Evolutionary conservation across 2,329 filamentous ascomycete species (phyloP).

Genomic region (Beauveria brongniartii): DNA sequence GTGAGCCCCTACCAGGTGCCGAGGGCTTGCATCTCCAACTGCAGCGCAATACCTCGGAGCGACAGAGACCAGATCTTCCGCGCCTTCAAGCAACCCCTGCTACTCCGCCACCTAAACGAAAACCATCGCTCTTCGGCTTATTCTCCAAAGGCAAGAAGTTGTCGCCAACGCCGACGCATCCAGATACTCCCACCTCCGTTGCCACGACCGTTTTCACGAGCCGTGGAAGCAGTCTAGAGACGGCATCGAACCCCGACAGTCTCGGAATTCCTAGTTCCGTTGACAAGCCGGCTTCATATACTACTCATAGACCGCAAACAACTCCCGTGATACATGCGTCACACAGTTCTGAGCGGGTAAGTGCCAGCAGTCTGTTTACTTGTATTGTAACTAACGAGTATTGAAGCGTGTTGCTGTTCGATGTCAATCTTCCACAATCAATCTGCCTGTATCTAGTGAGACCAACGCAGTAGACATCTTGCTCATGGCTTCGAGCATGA

Average conservation of each 20-base stretch:
- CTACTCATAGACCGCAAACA: background rate
- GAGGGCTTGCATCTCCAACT: conserved; percentile 39
- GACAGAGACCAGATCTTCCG: conserved; percentile 40
- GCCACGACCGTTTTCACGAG: conserved; percentile 28
- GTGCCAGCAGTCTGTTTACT: conserved; percentile 23
- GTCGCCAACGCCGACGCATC: conserved; percentile 23
- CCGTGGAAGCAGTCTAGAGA: conserved; percentile 26
- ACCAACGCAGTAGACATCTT: conserved; percentile 72
- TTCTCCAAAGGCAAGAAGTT: conserved; percentile 35
- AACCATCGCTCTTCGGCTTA: conserved; percentile 37
- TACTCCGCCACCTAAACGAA: conserved; percentile 25
- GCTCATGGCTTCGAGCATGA: conserved; percentile 52
- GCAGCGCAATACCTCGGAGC: conserved; percentile 40
- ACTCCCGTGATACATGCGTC: background rate
- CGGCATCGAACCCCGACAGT: conserved; percentile 13
- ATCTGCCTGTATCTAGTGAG: conserved; percentile 63
- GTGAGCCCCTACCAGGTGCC: conserved; percentile 10
- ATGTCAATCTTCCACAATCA: conserved; percentile 60
- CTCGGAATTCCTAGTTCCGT: background rate
- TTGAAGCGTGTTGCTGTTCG: conserved; percentile 60
- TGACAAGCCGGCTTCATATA: background rate
- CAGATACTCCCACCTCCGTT: conserved; percentile 25
- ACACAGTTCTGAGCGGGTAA: conserved; percentile 56
- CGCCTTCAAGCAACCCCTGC: conserved; percentile 36
- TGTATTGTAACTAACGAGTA: background rate